Evolutionary conservation across 2,329 filamentous ascomycete species (phyloP).

Genomic region (Sclerotinia borealis): DNA sequence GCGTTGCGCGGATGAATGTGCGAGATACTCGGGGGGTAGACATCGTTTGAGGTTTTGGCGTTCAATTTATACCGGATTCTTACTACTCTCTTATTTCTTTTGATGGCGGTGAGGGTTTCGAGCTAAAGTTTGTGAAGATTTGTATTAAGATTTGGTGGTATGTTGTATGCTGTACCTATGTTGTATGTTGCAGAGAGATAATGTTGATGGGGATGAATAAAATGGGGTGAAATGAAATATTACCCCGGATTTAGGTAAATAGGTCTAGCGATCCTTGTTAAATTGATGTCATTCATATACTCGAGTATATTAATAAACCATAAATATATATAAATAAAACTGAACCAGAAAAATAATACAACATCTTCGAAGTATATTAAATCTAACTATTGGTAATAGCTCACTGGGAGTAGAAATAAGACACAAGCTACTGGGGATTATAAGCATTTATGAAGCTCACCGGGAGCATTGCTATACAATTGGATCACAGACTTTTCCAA

Average conservation of each 20-base stretch:
- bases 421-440: too few relatives aligned
- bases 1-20: background rate
- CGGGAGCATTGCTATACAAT: background rate
- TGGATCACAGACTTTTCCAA: background rate
- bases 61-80: background rate
- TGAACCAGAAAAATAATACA: background rate
- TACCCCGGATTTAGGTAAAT: background rate
- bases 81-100: background rate
- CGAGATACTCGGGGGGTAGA: background rate
- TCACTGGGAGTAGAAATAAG: background rate
- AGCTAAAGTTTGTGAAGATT: background rate
- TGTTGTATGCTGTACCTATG: too few relatives aligned
- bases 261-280: background rate
- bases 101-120: background rate
- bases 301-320: background rate
- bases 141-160: background rate
- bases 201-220: background rate
- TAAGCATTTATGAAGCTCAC: too few relatives aligned
- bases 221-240: background rate
- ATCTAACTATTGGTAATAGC: background rate
- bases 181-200: too few relatives aligned
- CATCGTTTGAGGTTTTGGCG: background rate
- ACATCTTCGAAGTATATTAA: background rate
- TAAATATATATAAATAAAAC: background rate
- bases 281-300: background rate